Conservation (phyloP, 192 early-diverging fungal species). For the Allomyces arbusculus region DNA sequence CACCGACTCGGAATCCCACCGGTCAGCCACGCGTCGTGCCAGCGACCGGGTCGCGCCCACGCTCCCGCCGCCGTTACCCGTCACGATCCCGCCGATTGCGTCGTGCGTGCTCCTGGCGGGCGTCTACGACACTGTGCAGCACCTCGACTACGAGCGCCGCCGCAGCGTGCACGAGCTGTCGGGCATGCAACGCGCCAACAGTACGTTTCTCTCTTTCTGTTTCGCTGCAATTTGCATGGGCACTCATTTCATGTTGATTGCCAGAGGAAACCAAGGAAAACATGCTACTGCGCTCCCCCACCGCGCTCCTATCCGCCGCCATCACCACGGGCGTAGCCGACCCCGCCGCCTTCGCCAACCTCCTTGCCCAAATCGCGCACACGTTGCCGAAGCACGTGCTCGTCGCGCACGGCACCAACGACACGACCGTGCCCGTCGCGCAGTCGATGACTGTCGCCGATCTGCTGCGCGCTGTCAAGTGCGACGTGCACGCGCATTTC, state of each 20-base stretch:
- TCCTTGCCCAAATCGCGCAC: not conserved
- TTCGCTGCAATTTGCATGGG: no score
- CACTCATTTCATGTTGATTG: no score
- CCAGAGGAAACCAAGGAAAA: not conserved
- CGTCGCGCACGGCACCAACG: not conserved
- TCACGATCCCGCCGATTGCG: not conserved
- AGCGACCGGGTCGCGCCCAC: no score
- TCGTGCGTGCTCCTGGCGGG: not conserved
- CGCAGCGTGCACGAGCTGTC: not conserved
- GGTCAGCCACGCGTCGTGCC: not conserved
- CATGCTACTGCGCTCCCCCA: not conserved
- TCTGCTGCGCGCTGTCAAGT: not conserved
- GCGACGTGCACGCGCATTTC: not conserved
- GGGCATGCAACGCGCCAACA: not conserved
- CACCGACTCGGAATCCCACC: not conserved
- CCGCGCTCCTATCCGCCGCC: not conserved
- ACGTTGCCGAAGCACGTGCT: not conserved
- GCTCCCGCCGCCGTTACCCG: no score
- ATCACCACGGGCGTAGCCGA: not conserved
- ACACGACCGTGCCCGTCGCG: not conserved
- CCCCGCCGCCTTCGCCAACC: not conserved
- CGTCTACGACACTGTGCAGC: not conserved
- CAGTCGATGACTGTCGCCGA: not conserved
- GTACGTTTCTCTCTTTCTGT: no score
- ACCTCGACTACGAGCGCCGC: not conserved